phyloP scores from a whole-genome alignment of 2,329 filamentous ascomycete genomes.

The Xylariaceae sp. region DNA sequence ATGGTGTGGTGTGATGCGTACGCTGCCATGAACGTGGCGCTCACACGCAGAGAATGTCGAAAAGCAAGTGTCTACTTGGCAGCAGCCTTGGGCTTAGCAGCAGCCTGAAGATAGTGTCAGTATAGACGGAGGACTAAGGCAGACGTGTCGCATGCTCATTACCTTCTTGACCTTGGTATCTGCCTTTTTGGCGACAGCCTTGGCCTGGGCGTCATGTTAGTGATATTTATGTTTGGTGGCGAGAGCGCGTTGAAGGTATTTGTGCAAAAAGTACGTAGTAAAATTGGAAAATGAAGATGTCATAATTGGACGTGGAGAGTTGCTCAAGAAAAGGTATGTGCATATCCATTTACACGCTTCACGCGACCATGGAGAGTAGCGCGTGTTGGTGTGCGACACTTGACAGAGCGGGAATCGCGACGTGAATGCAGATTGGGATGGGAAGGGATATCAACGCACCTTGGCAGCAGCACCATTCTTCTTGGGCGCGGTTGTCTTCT shows the following conservation, averaged over 20 bases:
- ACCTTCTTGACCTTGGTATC: constrained; percentile 31
- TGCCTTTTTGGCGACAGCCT: constrained; percentile 30
- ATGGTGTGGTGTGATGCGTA: neutral
- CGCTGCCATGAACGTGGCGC: neutral
- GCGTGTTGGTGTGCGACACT: neutral
- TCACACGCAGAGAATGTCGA: neutral
- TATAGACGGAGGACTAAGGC: neutral
- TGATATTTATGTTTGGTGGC: constrained; percentile 1
- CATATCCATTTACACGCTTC: too few relatives aligned
- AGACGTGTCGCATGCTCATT: neutral
- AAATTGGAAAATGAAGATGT: neutral
- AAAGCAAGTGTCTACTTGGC: constrained; percentile 19
- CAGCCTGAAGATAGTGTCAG: constrained; percentile 14
- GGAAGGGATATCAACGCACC: constrained; percentile 19
- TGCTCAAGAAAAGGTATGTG: neutral
- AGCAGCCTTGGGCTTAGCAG: constrained; percentile 27
- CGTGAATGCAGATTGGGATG: neutral
- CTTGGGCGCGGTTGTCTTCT: constrained; percentile 32
- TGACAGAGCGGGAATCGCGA: neutral
- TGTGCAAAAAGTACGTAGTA: neutral
- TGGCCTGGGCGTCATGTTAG: constrained; percentile 28
- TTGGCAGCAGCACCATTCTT: constrained; percentile 32
- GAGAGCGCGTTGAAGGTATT: neutral
- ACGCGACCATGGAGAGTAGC: too few relatives aligned
- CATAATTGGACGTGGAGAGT: neutral